Conservation (phyloP, 2,329 filamentous ascomycete genomes). For the Stagonosporopsis vannaccii region DNA sequence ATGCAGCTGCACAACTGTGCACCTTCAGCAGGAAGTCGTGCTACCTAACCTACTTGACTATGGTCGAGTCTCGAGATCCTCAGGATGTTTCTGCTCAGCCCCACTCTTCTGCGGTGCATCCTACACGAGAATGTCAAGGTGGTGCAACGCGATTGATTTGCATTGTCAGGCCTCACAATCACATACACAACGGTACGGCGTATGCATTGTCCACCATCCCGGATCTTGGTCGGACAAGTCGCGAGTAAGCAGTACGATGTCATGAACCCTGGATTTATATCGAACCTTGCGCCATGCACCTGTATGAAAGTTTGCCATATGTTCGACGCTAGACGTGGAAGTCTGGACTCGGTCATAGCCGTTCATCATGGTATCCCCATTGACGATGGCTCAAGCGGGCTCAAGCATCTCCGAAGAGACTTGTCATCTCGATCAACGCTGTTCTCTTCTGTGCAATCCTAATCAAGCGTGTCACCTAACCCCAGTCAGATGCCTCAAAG, state of each 20-base stretch:
- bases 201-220: conserved; percentile 3
- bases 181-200: neutral
- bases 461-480: neutral
- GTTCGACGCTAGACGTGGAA: neutral
- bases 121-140: neutral
- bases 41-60: neutral
- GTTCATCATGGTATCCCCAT: neutral
- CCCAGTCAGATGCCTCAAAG: neutral
- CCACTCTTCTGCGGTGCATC: conserved; percentile 2
- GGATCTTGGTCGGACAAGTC: conserved; percentile 5
- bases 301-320: neutral
- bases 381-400: neutral
- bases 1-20: neutral
- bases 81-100: neutral
- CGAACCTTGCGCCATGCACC: neutral
- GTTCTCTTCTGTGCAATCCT: neutral
- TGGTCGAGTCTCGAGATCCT: neutral
- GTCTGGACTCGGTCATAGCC: neutral
- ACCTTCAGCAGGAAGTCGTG: neutral
- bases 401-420: neutral
- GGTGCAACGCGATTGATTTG: neutral
- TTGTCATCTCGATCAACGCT: neutral
- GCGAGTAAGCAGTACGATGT: neutral
- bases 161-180: neutral
- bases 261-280: neutral